Percentiles rank a stretch among this genome's conserved stretches.
Conservation (phyloP, 1,284 basidiomycete genomes). For the Thecaphora frezii region DNA sequence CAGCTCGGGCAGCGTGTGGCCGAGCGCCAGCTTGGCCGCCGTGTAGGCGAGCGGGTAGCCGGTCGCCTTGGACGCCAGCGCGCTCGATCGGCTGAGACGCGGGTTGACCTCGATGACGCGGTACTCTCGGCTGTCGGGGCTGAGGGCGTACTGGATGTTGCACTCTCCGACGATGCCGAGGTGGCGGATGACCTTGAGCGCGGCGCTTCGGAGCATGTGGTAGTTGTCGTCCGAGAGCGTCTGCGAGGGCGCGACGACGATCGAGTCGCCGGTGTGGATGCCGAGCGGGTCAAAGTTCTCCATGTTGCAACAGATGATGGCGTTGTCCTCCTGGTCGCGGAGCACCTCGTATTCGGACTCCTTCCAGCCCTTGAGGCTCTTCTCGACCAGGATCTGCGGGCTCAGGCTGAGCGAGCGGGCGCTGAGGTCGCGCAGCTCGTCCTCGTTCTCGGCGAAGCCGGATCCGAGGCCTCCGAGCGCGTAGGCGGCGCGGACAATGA, state of each 20-base stretch:
- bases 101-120: slow-evolving; percentile 75
- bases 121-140: slow-evolving; percentile 89
- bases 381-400: slow-evolving; percentile 95
- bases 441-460: slow-evolving; percentile 92
- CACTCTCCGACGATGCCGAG: slow-evolving; percentile 98
- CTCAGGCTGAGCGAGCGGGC: slow-evolving; percentile 87
- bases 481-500: slow-evolving; percentile 96
- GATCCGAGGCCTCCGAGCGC: slow-evolving; percentile 97
- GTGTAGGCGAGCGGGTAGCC: slow-evolving; percentile 99
- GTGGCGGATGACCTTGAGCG: slow-evolving; percentile 95
- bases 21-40: slow-evolving; percentile 98
- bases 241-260: slow-evolving; percentile 97
- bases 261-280: slow-evolving; percentile 99
- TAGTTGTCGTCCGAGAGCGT: slow-evolving; percentile 93
- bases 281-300: slow-evolving; percentile 99
- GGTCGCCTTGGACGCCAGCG: slow-evolving; percentile 96
- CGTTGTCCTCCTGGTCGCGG: slow-evolving; percentile 82
- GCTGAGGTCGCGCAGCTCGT: slow-evolving; percentile 90
- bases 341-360: slow-evolving; percentile 99
- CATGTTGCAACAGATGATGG: slow-evolving; percentile 95
- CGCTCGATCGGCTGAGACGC: slow-evolving; percentile 62
- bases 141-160: slow-evolving; percentile 98
- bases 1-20: slow-evolving; percentile 93
- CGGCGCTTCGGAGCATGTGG: slow-evolving; percentile 97
- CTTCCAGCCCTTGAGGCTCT: slow-evolving; percentile 99